Percentiles rank a stretch among this genome's conserved stretches.
These are phyloP conservation scores for Claviceps fusiformis DNA, from an alignment of 2,329 filamentous ascomycete genomes.

Conservation along the genomic window DNA sequence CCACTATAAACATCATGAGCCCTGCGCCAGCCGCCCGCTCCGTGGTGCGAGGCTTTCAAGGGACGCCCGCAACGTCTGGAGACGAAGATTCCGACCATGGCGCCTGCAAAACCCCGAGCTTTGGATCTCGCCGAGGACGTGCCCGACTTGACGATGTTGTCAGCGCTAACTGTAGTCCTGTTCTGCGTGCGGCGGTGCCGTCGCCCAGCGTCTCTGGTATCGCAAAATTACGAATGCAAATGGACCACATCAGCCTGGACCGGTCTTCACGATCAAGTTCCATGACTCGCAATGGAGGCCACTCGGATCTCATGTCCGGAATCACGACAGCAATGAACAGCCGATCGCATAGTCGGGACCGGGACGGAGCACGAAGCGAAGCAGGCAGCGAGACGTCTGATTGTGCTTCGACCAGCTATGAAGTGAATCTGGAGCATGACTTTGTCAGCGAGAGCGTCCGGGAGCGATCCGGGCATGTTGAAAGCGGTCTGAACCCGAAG, in stretches of 20 bases:
- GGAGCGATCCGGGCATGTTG: constrained; percentile 29
- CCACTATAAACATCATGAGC: constrained; percentile 28
- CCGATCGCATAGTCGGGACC: constrained; percentile 41
- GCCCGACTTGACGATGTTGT: constrained; percentile 40
- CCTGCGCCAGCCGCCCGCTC: constrained; percentile 35
- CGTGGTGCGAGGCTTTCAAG: constrained; percentile 43
- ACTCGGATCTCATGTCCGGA: constrained; percentile 15
- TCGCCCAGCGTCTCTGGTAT: constrained; percentile 57
- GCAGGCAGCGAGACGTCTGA: constrained; percentile 51
- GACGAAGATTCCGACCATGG: constrained; percentile 45
- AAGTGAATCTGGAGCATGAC: constrained; percentile 72
- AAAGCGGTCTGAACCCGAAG: constrained; percentile 39
- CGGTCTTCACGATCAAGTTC: constrained; percentile 40
- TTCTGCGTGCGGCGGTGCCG: constrained; percentile 33
- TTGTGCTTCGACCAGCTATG: constrained; percentile 58
- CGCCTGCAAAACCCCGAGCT: constrained; percentile 23
- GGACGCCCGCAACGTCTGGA: constrained; percentile 39
- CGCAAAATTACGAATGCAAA: constrained; percentile 65
- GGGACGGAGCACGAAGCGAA: constrained; percentile 40
- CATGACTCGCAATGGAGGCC: constrained; percentile 38
- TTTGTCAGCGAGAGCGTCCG: constrained; percentile 59
- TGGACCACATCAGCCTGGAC: constrained; percentile 64
- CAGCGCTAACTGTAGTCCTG: constrained; percentile 50
- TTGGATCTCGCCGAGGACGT: constrained; percentile 25
- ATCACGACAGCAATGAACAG: constrained; percentile 43